Evolutionary conservation across 306 rosid species (phyloP).

Genomic region (Cicer yamashitae): DNA sequence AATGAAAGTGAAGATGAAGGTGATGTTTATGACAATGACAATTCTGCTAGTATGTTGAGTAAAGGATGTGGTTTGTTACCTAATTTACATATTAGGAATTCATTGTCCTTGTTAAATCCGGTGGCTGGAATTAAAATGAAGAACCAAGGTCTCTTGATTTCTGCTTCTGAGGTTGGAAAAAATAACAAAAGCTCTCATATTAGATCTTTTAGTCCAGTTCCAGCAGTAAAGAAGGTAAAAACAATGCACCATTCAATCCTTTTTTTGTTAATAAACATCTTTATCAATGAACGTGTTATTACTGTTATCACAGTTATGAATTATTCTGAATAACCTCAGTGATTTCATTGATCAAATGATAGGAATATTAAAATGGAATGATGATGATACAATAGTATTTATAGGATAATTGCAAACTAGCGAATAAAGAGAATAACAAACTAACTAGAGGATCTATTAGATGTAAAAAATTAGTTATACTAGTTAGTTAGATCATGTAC

Average conservation of each 20-base stretch:
- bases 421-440: too few species aligned
- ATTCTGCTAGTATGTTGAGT: conserved; percentile 53
- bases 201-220: conserved; percentile 66
- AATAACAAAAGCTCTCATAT: conserved; percentile 53
- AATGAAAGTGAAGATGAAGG: conserved; percentile 64
- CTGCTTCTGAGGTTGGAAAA: conserved; percentile 46
- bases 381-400: too few species aligned
- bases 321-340: too few species aligned
- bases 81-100: conserved; percentile 65
- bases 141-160: conserved; percentile 47
- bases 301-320: too few species aligned
- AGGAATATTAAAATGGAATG: too few species aligned
- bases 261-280: conserved; percentile 16
- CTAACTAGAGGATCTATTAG: too few species aligned
- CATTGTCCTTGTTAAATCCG: conserved; percentile 70
- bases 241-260: background rate
- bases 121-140: conserved; percentile 63
- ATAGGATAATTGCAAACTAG: too few species aligned
- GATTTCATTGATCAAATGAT: too few species aligned
- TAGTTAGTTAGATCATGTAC: too few species aligned
- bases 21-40: conserved; percentile 46
- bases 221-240: conserved; percentile 73
- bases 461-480: too few species aligned
- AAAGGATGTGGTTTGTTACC: conserved; percentile 86
- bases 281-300: background rate